Evolutionary conservation across 345 rosid species (phyloP).

Genomic region (Ceriops zippeliana): DNA sequence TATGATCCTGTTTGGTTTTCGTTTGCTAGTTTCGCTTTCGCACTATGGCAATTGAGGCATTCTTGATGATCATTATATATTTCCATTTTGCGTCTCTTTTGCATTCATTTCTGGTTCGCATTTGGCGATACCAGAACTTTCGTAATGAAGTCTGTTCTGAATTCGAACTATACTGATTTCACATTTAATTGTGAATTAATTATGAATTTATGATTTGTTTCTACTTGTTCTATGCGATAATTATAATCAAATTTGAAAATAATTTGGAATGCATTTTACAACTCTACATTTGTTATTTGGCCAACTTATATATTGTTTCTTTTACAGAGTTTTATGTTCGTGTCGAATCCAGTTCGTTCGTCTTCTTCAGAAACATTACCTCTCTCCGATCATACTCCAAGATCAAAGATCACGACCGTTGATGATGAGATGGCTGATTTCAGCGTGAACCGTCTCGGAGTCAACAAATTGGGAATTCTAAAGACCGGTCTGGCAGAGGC

Average conservation of each 20-base stretch:
- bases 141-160: no score
- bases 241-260: background rate
- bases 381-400: conserved; percentile 13
- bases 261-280: background rate
- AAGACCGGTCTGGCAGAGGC: conserved; percentile 17
- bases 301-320: background rate
- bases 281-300: background rate
- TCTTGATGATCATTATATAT: no score
- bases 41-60: no score
- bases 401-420: conserved; percentile 9
- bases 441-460: conserved; percentile 6
- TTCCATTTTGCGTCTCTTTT: no score
- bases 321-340: conserved; percentile 15
- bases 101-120: no score
- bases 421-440: background rate
- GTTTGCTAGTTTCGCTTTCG: no score
- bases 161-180: no score
- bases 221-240: no score
- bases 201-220: no score
- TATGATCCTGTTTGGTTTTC: conserved; percentile 11
- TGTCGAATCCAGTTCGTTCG: conserved; percentile 4
- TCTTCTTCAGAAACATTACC: conserved; percentile 12
- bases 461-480: background rate
- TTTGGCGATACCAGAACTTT: no score
- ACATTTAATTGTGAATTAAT: no score